phyloP scores from a whole-genome alignment of 768 basidiomycete species.

The Amanita pallidorosea region DNA sequence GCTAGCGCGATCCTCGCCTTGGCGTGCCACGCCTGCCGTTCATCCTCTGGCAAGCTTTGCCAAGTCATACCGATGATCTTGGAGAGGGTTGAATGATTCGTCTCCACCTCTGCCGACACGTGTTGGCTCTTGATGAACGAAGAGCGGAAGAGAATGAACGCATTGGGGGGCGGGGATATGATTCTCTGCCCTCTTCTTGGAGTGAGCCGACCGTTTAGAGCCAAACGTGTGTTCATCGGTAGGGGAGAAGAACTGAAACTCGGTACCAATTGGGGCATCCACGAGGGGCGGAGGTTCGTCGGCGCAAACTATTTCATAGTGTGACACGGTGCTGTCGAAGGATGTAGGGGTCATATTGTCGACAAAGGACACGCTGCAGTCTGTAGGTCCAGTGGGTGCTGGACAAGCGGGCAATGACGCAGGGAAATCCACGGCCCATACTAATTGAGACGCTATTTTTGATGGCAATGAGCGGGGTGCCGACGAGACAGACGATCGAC shows the following conservation, averaged over 20 bases:
- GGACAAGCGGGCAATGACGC: background rate
- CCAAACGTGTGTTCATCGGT: slow-evolving; percentile 15
- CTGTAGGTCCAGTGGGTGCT: background rate
- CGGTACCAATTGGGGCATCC: slow-evolving; percentile 15
- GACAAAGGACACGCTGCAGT: slow-evolving; percentile 36
- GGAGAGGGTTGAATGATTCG: slow-evolving; percentile 71
- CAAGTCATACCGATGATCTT: slow-evolving; percentile 79
- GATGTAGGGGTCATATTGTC: slow-evolving; percentile 48
- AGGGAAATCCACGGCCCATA: slow-evolving; percentile 6
- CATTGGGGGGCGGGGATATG: slow-evolving; percentile 75
- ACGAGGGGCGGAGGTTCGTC: slow-evolving; percentile 32
- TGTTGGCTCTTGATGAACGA: slow-evolving; percentile 70
- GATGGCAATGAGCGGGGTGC: background rate
- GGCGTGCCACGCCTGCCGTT: slow-evolving; percentile 63
- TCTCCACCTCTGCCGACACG: slow-evolving; percentile 66
- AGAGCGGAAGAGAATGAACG: slow-evolving; percentile 78
- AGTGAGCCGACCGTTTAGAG: slow-evolving; percentile 32
- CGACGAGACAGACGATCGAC: background rate
- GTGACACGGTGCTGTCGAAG: slow-evolving; percentile 22
- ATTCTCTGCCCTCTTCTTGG: slow-evolving; percentile 54
- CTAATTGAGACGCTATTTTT: slow-evolving; percentile 6
- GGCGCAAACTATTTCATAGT: background rate
- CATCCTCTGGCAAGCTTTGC: slow-evolving; percentile 63
- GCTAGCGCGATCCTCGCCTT: slow-evolving; percentile 62
- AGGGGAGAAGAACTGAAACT: slow-evolving; percentile 44